Conservation (phyloP, 2,329 filamentous ascomycete species). For the Sordariomycetes sp. region DNA sequence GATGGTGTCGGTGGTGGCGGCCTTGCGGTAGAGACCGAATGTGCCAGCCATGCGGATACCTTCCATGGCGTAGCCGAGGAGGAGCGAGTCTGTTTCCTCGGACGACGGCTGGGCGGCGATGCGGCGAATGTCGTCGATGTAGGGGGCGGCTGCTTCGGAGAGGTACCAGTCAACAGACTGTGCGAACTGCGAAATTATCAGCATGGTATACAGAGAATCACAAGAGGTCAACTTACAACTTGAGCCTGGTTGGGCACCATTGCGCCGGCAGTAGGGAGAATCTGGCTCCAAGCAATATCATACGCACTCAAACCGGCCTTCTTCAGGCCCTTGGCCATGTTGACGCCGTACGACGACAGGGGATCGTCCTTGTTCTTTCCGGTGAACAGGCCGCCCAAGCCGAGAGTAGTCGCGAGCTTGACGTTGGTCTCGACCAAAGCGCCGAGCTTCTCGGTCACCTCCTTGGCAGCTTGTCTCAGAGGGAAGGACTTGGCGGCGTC, state of each 20-base stretch:
- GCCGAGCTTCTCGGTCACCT: slow-evolving; percentile 50
- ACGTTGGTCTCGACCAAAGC: slow-evolving; percentile 55
- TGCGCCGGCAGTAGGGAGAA: slow-evolving; percentile 57
- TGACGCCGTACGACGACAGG: slow-evolving; percentile 54
- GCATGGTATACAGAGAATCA: slow-evolving; percentile 1
- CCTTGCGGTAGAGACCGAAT: slow-evolving; percentile 51
- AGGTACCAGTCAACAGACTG: slow-evolving; percentile 69
- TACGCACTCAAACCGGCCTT: slow-evolving; percentile 52
- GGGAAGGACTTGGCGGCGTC: slow-evolving; percentile 60
- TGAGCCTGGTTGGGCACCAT: slow-evolving; percentile 65
- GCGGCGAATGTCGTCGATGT: slow-evolving; percentile 52
- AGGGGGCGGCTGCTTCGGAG: slow-evolving; percentile 39
- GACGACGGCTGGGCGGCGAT: slow-evolving; percentile 45
- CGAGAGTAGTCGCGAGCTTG: slow-evolving; percentile 40
- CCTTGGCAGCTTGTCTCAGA: slow-evolving; percentile 47
- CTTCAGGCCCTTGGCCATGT: slow-evolving; percentile 55
- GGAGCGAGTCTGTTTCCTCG: slow-evolving; percentile 49
- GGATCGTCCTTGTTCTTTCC: slow-evolving; percentile 39
- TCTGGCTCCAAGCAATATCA: slow-evolving; percentile 63
- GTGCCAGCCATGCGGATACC: slow-evolving; percentile 60
- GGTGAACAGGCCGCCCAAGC: slow-evolving; percentile 38
- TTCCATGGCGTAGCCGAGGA: slow-evolving; percentile 64
- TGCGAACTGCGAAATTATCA: slow-evolving; percentile 44
- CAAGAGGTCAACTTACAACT: slow-evolving; percentile 34
- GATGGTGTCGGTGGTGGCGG: slow-evolving; percentile 33